Percentiles rank a stretch among this genome's conserved stretches.
phyloP scores from a whole-genome alignment of 176 grass and related monocot genomes.

The Eragrostis nindensis region DNA sequence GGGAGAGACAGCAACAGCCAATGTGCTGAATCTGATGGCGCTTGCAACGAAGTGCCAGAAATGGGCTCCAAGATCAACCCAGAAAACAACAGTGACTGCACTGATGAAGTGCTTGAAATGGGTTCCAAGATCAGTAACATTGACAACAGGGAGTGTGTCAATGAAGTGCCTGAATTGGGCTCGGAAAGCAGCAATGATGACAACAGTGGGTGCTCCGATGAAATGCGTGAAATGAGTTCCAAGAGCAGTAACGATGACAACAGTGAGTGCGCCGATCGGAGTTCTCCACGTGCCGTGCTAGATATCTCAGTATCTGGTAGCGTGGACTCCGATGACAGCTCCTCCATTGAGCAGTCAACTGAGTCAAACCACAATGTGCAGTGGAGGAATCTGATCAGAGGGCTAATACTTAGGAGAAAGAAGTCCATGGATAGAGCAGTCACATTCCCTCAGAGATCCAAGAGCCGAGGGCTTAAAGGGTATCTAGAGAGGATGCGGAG shows the following conservation, averaged over 20 bases:
- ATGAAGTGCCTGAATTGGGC: conserved; percentile 37
- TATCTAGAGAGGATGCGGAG: conserved; percentile 67
- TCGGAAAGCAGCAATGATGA: conserved; percentile 17
- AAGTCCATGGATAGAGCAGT: conserved; percentile 66
- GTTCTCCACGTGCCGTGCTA: conserved; percentile 61
- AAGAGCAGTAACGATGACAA: conserved; percentile 24
- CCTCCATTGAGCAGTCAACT: conserved; percentile 52
- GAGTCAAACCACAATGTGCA: conserved; percentile 55
- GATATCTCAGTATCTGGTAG: conserved; percentile 56
- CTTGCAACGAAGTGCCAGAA: conserved; percentile 35
- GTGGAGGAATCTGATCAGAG: conserved; percentile 76
- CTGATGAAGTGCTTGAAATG: conserved; percentile 30
- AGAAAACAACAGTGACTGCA: conserved; percentile 16
- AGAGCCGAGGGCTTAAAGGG: conserved; percentile 50
- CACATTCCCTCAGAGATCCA: conserved; percentile 69
- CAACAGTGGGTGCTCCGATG: conserved; percentile 26
- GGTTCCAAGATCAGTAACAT: conserved; percentile 6
- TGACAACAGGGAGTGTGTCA: conserved; percentile 11
- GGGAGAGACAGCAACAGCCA: conserved; percentile 38
- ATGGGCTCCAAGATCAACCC: conserved; percentile 3
- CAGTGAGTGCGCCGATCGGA: conserved; percentile 43
- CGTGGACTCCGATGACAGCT: conserved; percentile 55
- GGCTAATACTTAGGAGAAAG: conserved; percentile 74
- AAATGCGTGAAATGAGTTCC: conserved; percentile 31
- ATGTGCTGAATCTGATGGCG: conserved; percentile 39